Percentiles rank a stretch among this genome's conserved stretches.
Conservation (phyloP, 371 early-diverging fungal genomes). For the Actinomortierella ambigua region DNA sequence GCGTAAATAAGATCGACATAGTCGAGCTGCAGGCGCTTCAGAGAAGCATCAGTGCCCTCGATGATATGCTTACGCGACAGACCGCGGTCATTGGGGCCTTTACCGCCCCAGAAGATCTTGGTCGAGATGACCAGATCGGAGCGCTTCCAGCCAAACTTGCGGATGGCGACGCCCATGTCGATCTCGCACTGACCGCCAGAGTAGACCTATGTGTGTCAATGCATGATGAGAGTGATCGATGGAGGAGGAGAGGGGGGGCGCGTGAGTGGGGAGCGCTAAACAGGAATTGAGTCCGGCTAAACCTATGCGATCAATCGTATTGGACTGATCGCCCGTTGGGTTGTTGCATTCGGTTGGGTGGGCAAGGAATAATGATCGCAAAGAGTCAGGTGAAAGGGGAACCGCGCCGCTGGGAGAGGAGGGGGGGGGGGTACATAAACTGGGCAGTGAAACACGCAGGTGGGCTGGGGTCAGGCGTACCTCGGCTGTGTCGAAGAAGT, state of each 20-base stretch:
- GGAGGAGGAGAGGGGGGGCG: slow-evolving; percentile 24
- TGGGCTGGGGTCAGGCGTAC: no score
- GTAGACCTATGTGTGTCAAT: slow-evolving; percentile 34
- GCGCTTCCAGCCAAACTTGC: slow-evolving; percentile 70
- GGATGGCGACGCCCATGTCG: slow-evolving; percentile 79
- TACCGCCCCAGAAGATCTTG: slow-evolving; percentile 86
- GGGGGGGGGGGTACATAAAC: no score
- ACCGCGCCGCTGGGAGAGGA: no score
- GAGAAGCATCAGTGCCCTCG: slow-evolving; percentile 79
- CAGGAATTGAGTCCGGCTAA: no score
- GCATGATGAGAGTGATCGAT: not conserved
- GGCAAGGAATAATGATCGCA: no score
- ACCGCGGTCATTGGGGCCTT: slow-evolving; percentile 83
- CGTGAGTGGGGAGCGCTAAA: no score
- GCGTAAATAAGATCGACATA: slow-evolving; percentile 87
- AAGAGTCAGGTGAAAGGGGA: no score
- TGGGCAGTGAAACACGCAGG: no score
- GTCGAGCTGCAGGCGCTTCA: slow-evolving; percentile 76
- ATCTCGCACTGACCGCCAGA: slow-evolving; percentile 77
- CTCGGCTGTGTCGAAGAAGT: slow-evolving; percentile 86
- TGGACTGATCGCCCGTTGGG: no score
- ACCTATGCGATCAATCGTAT: no score
- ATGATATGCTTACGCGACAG: slow-evolving; percentile 86
- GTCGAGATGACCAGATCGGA: slow-evolving; percentile 82
- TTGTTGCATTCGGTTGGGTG: no score